phyloP scores from a whole-genome alignment of 2,329 filamentous ascomycete genomes.

The Xylariales sp. region DNA sequence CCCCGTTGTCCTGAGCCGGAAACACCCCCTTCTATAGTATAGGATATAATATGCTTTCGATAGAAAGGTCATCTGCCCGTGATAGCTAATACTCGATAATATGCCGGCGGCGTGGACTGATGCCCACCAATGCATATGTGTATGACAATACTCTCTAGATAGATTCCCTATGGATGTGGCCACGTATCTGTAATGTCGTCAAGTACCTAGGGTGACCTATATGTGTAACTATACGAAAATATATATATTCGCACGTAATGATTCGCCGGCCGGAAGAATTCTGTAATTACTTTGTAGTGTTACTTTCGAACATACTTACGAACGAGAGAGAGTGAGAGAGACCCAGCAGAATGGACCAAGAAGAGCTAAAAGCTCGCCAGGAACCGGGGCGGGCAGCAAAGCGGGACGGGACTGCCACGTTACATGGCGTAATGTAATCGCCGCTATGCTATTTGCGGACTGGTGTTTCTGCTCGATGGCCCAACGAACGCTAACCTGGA shows the following conservation, averaged over 20 bases:
- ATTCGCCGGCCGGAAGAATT: too few relatives aligned
- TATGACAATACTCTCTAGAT: not conserved
- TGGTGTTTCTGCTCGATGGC: not conserved
- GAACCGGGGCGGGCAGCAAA: constrained; percentile 17
- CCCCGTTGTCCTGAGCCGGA: constrained; percentile 27
- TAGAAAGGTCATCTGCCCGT: not conserved
- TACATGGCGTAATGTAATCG: constrained; percentile 20
- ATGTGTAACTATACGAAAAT: too few relatives aligned
- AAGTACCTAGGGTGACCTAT: too few relatives aligned
- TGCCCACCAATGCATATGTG: not conserved
- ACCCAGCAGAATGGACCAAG: constrained; percentile 28
- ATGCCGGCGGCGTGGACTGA: not conserved
- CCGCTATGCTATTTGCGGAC: not conserved
- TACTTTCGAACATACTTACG: too few relatives aligned
- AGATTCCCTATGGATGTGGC: too few relatives aligned
- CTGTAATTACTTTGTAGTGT: too few relatives aligned
- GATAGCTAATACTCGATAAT: too few relatives aligned
- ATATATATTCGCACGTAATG: too few relatives aligned
- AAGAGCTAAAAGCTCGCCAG: constrained; percentile 17
- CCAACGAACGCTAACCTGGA: not conserved
- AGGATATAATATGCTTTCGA: not conserved
- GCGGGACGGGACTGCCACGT: constrained; percentile 27
- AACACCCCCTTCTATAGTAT: not conserved
- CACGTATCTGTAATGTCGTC: not conserved
- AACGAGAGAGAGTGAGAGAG: not conserved